Evolutionary conservation across 805 yeast genomes (phyloP), one percentile per base, ranked within the genome.

Genomic region (Pichia phayaonensis): DNA sequence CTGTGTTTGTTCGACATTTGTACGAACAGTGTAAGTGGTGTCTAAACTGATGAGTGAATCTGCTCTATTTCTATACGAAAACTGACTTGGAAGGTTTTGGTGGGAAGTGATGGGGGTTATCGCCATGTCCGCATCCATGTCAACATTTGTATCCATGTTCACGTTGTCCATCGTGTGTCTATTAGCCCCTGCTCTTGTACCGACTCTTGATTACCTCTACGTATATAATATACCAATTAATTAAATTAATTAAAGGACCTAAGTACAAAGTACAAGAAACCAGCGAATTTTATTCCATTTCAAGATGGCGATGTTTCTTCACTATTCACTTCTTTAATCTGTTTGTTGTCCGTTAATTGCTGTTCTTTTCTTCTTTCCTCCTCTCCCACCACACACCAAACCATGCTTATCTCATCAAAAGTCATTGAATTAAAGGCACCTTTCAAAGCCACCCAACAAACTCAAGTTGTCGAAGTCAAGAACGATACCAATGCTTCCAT

Each of bases 371-470:
- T n/a, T 11, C 10, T 16, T 20, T 4, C 40, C 40, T 20, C 11
- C 40, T 11, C 22, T 15, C 22, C 7, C 40, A 6, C 3, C 23
- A 20, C 40, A 2, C 22, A 8, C 15, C 2, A 16, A 24, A 6
- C 18, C 44, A 42, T 50, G 51, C 38, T 44, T 20, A 18, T 45
- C 18, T 42, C 47, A 3, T 13, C 40, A 16, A 51, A 44, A 27
- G 22, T 43, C 16, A 24, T 51, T 21, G 51, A 51, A 13, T 42
- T 47, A 20, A 27, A 36, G 34, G 95, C 90, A 54, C 89, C 95
- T 42, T 82, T 88, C 65, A 78, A 86, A 57, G 42, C 44, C 27
- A 75, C 78, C 59, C 81, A 85, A 58, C 77, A 84, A 42, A 84
- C 94, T 18, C 84, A 83, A 64, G 70, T 73, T 50, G 72, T 83